These are phyloP conservation scores for Linderniella brevidens DNA, from an alignment of 257 asterid species.

Conservation along the genomic window DNA sequence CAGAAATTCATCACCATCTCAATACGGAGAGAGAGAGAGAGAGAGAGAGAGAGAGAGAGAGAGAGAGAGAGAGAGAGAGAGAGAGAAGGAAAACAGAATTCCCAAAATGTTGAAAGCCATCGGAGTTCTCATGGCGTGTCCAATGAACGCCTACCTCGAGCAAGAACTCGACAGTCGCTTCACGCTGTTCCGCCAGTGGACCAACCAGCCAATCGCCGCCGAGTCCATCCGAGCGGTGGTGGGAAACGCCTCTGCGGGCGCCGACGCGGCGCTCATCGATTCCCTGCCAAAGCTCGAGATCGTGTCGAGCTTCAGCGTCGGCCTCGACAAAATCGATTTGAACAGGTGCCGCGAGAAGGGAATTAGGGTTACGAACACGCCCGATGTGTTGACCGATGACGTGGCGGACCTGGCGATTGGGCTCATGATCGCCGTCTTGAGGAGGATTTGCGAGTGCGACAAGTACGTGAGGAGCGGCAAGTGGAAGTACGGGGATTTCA, in stretches of 20 bases:
- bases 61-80: too few species aligned
- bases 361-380: slow-evolving; percentile 75
- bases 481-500: slow-evolving; percentile 51
- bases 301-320: slow-evolving; percentile 58
- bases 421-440: slow-evolving; percentile 45
- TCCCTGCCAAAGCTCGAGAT: slow-evolving; percentile 64
- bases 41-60: too few species aligned
- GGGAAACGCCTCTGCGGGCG: slow-evolving; percentile 35
- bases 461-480: slow-evolving; percentile 44
- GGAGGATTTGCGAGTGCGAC: slow-evolving; percentile 58
- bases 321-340: slow-evolving; percentile 73
- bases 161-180: background rate
- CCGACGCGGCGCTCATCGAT: slow-evolving; percentile 38
- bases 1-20: too few species aligned
- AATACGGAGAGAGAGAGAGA: too few species aligned
- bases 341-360: slow-evolving; percentile 55
- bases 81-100: too few species aligned
- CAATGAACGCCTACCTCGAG: background rate
- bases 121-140: slow-evolving; percentile 1
- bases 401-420: slow-evolving; percentile 87
- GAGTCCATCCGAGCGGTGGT: slow-evolving; percentile 57
- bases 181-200: background rate
- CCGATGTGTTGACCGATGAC: slow-evolving; percentile 83
- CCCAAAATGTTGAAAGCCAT: background rate
- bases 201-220: slow-evolving; percentile 6